Conservation (phyloP, 2,329 filamentous ascomycete species). For the Calonectria naviculata region DNA sequence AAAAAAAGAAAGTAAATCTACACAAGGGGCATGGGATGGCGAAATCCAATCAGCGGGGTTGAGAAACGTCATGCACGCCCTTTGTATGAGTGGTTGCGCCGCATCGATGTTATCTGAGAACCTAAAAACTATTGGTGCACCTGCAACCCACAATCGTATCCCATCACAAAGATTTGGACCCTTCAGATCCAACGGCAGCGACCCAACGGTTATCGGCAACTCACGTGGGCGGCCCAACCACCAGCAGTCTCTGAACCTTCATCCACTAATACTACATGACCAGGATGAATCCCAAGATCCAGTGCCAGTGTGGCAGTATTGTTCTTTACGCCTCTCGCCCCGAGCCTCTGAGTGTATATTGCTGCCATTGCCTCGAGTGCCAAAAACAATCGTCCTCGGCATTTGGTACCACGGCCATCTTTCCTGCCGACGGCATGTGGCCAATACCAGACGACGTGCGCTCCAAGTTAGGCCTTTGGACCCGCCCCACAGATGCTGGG, state of each 20-base stretch:
- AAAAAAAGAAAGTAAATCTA: too few species aligned
- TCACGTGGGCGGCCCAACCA: background rate
- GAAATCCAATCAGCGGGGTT: background rate
- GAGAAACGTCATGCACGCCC: background rate
- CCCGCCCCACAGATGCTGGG: constrained; percentile 51
- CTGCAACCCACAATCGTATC: too few species aligned
- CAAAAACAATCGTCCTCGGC: constrained; percentile 57
- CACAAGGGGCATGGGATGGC: too few species aligned
- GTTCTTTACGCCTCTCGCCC: constrained; percentile 48
- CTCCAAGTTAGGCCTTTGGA: constrained; percentile 49
- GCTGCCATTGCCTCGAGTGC: constrained; percentile 60
- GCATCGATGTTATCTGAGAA: too few species aligned
- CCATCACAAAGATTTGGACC: background rate
- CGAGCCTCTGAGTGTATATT: constrained; percentile 50
- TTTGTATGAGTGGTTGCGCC: background rate
- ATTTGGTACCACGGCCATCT: constrained; percentile 58
- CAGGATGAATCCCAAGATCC: constrained; percentile 38
- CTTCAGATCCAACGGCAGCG: too few species aligned
- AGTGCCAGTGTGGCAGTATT: constrained; percentile 55
- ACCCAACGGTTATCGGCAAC: background rate
- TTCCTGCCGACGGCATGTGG: constrained; percentile 52
- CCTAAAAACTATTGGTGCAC: background rate
- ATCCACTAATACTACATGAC: background rate
- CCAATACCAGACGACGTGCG: constrained; percentile 49
- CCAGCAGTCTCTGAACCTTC: too few species aligned